Percentiles rank a stretch among this genome's conserved stretches.
Conservation (phyloP, 177 flowering plant species). For the Vitis hybrid region DNA sequence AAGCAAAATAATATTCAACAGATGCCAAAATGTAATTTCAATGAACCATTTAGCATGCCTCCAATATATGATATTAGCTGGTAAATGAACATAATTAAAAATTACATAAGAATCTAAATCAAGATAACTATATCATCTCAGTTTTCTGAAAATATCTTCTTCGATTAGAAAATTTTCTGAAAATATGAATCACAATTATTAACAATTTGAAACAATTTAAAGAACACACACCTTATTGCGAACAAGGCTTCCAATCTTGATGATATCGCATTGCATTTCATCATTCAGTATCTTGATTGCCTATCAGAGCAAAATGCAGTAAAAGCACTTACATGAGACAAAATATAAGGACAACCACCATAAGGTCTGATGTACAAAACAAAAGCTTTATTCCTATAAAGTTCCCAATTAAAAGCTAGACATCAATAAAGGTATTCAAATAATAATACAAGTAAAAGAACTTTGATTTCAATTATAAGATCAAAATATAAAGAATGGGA, state of each 20-base stretch:
- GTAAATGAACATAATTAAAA: background rate
- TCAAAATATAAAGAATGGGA: background rate
- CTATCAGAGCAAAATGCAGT: constrained; percentile 29
- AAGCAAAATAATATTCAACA: too few relatives aligned
- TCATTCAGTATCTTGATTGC: constrained; percentile 86
- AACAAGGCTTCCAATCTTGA: constrained; percentile 75
- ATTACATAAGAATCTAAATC: background rate
- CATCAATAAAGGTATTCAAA: background rate
- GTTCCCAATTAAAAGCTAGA: background rate
- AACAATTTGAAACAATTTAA: background rate
- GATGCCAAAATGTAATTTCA: too few relatives aligned
- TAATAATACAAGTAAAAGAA: background rate
- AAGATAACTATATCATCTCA: background rate
- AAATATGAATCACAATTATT: background rate
- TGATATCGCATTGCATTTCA: constrained; percentile 92
- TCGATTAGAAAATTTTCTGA: too few relatives aligned
- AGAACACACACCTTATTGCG: constrained; percentile 66
- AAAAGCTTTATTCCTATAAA: background rate
- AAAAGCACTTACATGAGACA: background rate
- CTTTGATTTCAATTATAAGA: background rate
- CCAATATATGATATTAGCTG: too few relatives aligned
- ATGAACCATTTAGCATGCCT: too few relatives aligned
- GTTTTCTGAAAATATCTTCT: too few relatives aligned
- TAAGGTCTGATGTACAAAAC: background rate
- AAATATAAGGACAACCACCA: background rate